These are phyloP conservation scores for Bruguiera sexangula DNA, from an alignment of 345 rosid species.

Conservation along the genomic window DNA sequence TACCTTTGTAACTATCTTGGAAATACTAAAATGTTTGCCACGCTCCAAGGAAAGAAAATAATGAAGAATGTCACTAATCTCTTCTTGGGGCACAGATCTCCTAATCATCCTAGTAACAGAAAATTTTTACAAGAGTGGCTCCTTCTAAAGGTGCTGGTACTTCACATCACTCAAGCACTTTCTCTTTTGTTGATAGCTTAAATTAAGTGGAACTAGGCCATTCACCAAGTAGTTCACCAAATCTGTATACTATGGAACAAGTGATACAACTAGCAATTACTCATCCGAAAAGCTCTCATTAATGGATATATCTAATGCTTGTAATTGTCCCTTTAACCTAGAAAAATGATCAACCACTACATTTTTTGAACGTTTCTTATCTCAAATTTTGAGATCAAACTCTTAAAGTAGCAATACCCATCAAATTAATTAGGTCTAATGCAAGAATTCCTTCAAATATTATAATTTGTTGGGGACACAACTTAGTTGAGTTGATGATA, in stretches of 20 bases:
- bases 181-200: background rate
- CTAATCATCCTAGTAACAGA: background rate
- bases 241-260: background rate
- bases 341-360: background rate
- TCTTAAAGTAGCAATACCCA: background rate
- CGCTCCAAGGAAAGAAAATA: too few relatives aligned
- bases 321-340: background rate
- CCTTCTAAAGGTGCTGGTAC: background rate
- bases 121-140: background rate
- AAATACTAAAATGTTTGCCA: too few relatives aligned
- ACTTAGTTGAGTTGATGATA: too few relatives aligned
- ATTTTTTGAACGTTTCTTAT: background rate
- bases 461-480: too few relatives aligned
- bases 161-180: background rate
- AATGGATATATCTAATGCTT: too few relatives aligned
- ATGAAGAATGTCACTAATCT: too few relatives aligned
- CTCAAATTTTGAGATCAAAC: background rate
- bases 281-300: too few relatives aligned
- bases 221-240: background rate
- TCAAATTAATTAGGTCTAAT: background rate
- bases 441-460: too few relatives aligned
- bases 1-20: too few relatives aligned
- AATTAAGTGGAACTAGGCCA: background rate
- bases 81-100: too few relatives aligned
- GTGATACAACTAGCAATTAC: too few relatives aligned